Percentiles rank a stretch among this genome's conserved stretches.
Conservation (phyloP, 78 protist species). For the Dictyostelium purpureum region DNA sequence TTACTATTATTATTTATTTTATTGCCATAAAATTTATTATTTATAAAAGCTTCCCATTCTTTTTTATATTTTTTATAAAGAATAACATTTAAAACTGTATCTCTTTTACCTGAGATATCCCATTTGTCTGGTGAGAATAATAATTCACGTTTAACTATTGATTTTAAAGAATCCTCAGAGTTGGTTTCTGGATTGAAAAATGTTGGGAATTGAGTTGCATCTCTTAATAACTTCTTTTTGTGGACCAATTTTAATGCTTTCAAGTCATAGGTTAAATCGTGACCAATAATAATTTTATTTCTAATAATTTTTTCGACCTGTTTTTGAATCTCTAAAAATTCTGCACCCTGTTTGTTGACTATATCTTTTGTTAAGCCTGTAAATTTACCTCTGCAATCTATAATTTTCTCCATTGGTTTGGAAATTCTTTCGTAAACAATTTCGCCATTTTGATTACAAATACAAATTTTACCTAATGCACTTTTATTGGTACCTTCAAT, state of each 20-base stretch:
- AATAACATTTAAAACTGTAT: not conserved
- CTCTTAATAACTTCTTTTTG: constrained; percentile 10
- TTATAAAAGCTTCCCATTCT: constrained; percentile 43
- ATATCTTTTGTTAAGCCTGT: constrained; percentile 40
- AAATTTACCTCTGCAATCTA: constrained; percentile 39
- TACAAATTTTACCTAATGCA: constrained; percentile 41
- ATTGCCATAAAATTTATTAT: constrained; percentile 7
- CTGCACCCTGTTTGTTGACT: constrained; percentile 15
- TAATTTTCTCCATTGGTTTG: constrained; percentile 12
- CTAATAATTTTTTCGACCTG: not conserved
- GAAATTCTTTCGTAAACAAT: constrained; percentile 28
- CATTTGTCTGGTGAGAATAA: not conserved
- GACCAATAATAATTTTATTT: constrained; percentile 38
- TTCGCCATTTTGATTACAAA: not conserved
- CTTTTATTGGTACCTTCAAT: constrained; percentile 30
- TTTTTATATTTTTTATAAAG: constrained; percentile 28
- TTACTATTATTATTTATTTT: too few species aligned
- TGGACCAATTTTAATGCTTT: not conserved
- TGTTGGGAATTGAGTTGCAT: not conserved
- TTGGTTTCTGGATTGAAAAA: not conserved
- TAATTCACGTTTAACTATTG: not conserved
- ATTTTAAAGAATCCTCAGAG: not conserved
- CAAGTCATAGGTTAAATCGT: constrained; percentile 16
- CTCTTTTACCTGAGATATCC: not conserved
- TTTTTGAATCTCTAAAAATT: constrained; percentile 24